Base-by-base conservation (phyloP, 2,329 filamentous ascomycete species). In the Colletotrichum sublineola region DNA sequence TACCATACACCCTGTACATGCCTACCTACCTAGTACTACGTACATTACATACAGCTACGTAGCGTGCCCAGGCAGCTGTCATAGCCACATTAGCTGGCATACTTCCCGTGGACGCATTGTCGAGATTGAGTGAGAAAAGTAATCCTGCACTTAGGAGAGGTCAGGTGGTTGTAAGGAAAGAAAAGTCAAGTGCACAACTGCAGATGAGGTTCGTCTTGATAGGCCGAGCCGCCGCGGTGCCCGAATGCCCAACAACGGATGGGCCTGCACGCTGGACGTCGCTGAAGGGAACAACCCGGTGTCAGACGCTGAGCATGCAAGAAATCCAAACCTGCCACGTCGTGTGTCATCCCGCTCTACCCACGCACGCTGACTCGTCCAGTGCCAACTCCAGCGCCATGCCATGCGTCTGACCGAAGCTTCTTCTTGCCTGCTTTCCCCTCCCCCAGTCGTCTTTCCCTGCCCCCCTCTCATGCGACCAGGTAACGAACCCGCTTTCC, bases 291-390 rank as follows among this genome's bases (percentile, higher is more conserved):
- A 72, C n/a, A 64, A 60, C 66, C 70, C 55, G 70, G 70, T 65
- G 60, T 58, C n/a, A 33, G 15, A 55, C n/a, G 38, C 46, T 53
- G 33, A 20, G 38, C 65, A 20, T 55, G 69, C 65, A 44, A 63
- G 50, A 71, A 68, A 65, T 68, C 53, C 72, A 71, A 74, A 74
- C 61, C 57, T 73, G 61, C 65, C 70, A 69, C 67, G 18, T 73
- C 69, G 72, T 63, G 61, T 73, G 55, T 73, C 69, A 46, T 73
- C 63, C 56, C 74, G 74, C 44, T 58, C 63, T 42, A 63, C 67
- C 74, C 74, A 75, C 60, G 69, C 57, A 69, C 36, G 63, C 69
- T 72, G 69, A 72, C 69, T 72, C 69, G 69, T 60, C 42, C 50
- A 36, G 18, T 40, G 62, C 65, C 65, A 60, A 63, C 52, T 55